Conservation (phyloP, 2,329 filamentous ascomycete species). For the Trichoderma sp. region DNA sequence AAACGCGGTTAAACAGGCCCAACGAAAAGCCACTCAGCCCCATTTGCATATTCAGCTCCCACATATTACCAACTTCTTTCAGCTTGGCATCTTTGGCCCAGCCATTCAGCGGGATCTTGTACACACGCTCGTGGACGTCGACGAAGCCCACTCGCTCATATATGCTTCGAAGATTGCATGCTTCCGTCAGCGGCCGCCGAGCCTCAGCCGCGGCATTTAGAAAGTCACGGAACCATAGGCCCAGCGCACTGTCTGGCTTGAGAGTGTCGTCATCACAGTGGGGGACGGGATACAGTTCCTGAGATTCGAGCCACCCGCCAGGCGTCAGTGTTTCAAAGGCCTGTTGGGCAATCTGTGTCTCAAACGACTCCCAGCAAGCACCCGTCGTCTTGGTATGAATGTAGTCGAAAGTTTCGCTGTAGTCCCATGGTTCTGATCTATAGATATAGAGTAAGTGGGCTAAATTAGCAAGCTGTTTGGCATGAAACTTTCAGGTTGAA, state of each 20-base stretch:
- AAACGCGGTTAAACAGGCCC: slow-evolving; percentile 47
- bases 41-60: slow-evolving; percentile 49
- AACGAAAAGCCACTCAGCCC: slow-evolving; percentile 53
- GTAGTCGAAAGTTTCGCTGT: slow-evolving; percentile 59
- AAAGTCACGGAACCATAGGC: slow-evolving; percentile 48
- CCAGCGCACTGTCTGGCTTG: slow-evolving; percentile 43
- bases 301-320: slow-evolving; percentile 60
- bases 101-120: slow-evolving; percentile 58
- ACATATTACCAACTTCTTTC: slow-evolving; percentile 50
- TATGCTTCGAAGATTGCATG: slow-evolving; percentile 43
- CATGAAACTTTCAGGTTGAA: background rate
- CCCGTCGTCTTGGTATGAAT: slow-evolving; percentile 56
- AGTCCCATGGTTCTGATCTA: slow-evolving; percentile 55
- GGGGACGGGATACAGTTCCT: slow-evolving; percentile 49
- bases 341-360: slow-evolving; percentile 54
- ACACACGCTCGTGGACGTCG: slow-evolving; percentile 56
- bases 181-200: slow-evolving; percentile 44
- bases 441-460: background rate
- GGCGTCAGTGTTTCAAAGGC: slow-evolving; percentile 55
- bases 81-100: slow-evolving; percentile 55
- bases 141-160: slow-evolving; percentile 58
- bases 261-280: slow-evolving; percentile 53
- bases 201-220: slow-evolving; percentile 44
- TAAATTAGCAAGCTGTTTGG: background rate
- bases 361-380: slow-evolving; percentile 55